phyloP scores from a whole-genome alignment of 2,329 filamentous ascomycete genomes.

The Colletotrichum costaricense region DNA sequence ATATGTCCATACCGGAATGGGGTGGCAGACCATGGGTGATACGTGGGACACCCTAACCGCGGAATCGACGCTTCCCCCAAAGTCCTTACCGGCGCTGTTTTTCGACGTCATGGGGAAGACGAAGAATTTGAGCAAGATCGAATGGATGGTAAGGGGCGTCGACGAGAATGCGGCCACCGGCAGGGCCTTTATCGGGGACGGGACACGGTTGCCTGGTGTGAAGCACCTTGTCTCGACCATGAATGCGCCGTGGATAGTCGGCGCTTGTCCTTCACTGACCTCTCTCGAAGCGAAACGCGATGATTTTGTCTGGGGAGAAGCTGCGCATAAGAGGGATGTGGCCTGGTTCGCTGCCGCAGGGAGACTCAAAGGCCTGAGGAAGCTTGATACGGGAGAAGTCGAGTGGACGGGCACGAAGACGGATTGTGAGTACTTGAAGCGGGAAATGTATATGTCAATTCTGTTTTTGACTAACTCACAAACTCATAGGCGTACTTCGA shows the following conservation, averaged over 20 bases:
- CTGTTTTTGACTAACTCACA: neutral
- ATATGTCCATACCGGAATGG: neutral
- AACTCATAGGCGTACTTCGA: neutral
- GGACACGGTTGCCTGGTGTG: neutral
- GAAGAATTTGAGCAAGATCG: neutral
- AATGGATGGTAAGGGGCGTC: neutral
- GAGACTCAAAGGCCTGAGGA: neutral
- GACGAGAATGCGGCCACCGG: neutral
- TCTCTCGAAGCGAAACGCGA: neutral
- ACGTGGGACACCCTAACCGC: neutral
- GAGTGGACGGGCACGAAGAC: neutral
- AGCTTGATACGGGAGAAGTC: neutral
- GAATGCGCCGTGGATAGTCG: neutral
- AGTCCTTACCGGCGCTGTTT: neutral
- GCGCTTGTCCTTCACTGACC: neutral
- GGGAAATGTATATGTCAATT: accelerated
- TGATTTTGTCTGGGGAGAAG: neutral
- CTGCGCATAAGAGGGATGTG: neutral
- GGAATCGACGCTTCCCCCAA: neutral
- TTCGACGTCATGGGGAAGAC: neutral
- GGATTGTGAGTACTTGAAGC: neutral
- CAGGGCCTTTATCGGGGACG: neutral
- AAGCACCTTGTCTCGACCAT: neutral
- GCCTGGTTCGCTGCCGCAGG: neutral
- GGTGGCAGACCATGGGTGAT: neutral